phyloP scores from a whole-genome alignment of 257 asterid genomes.

The Cinchona pubescens region DNA sequence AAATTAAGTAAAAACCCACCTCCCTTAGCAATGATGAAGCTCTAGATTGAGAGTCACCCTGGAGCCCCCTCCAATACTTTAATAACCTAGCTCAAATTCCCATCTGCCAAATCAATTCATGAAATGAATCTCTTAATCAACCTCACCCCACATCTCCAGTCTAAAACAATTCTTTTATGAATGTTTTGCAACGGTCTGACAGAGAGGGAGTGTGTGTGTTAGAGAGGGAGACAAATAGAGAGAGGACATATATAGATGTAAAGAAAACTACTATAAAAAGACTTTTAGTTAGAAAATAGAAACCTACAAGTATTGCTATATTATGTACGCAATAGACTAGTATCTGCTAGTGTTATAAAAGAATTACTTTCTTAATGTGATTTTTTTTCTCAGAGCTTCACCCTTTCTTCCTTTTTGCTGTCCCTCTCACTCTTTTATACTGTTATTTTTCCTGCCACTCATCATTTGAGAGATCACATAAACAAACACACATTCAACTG shows the following conservation, averaged over 20 bases:
- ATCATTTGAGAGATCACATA: slow-evolving; percentile 49
- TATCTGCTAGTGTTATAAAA: slow-evolving; percentile 26
- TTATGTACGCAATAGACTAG: slow-evolving; percentile 6
- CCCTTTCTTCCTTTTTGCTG: slow-evolving; percentile 37
- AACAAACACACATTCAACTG: slow-evolving; percentile 8
- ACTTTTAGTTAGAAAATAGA: slow-evolving; percentile 13
- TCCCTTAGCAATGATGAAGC: slow-evolving; percentile 25
- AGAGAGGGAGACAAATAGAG: slow-evolving; percentile 13
- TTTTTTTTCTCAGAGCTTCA: slow-evolving; percentile 19
- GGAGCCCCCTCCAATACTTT: slow-evolving; percentile 18
- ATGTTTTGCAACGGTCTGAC: slow-evolving; percentile 20
- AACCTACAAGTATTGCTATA: slow-evolving; percentile 6
- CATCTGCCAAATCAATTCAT: slow-evolving; percentile 34
- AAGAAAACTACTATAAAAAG: slow-evolving; percentile 2
- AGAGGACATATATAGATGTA: slow-evolving; percentile 5
- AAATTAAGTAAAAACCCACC: slow-evolving; percentile 37
- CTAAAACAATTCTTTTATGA: slow-evolving; percentile 8
- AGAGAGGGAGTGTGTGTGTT: slow-evolving; percentile 18
- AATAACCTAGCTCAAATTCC: slow-evolving; percentile 33
- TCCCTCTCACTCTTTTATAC: slow-evolving; percentile 41
- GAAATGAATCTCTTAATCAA: slow-evolving; percentile 23
- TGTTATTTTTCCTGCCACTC: slow-evolving; percentile 49
- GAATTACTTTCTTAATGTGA: slow-evolving; percentile 30
- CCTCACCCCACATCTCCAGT: slow-evolving; percentile 24
- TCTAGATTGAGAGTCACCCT: slow-evolving; percentile 13